These are phyloP conservation scores for Stereocaulon alpinum DNA, from an alignment of 495 filamentous ascomycete species.

Conservation along the genomic window DNA sequence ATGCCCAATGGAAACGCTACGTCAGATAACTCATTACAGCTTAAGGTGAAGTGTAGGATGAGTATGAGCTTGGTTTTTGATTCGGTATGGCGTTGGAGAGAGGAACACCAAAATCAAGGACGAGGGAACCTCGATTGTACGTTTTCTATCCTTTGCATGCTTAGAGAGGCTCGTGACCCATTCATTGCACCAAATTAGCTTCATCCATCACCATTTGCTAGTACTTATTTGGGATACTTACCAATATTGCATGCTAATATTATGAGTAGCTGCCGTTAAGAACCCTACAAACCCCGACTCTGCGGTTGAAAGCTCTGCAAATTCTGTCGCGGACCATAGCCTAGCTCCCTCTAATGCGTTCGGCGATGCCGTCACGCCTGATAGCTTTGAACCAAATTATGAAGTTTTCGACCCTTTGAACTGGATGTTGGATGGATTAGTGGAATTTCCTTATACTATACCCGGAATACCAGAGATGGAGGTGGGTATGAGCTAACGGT, in stretches of 20 bases:
- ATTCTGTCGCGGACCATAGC: constrained; percentile 40
- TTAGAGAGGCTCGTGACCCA: too few relatives aligned
- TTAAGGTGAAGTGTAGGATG: constrained; percentile 82
- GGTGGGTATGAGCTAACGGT: constrained; percentile 10
- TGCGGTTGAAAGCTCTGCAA: constrained; percentile 59
- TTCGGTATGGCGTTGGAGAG: constrained; percentile 87
- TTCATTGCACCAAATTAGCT: too few relatives aligned
- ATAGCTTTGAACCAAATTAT: constrained; percentile 55
- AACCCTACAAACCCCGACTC: constrained; percentile 82
- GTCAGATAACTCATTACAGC: constrained; percentile 57
- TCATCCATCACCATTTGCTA: constrained; percentile 12
- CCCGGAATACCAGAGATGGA: constrained; percentile 12
- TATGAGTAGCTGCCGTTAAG: constrained; percentile 55
- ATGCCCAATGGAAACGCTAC: constrained; percentile 51
- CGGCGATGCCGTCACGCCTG: constrained; percentile 10
- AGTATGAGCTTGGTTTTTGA: constrained; percentile 91
- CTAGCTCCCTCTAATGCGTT: constrained; percentile 34
- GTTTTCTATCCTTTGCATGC: constrained; percentile 16
- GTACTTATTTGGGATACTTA: constrained; percentile 5
- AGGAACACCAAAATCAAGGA: constrained; percentile 70
- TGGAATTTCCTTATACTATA: constrained; percentile 60
- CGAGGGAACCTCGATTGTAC: constrained; percentile 69
- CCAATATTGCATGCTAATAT: constrained; percentile 4
- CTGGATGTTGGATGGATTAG: constrained; percentile 78
- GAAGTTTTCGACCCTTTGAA: constrained; percentile 83